Conservation (phyloP, 495 filamentous ascomycete species). For the Hypoxylon fuscum region DNA sequence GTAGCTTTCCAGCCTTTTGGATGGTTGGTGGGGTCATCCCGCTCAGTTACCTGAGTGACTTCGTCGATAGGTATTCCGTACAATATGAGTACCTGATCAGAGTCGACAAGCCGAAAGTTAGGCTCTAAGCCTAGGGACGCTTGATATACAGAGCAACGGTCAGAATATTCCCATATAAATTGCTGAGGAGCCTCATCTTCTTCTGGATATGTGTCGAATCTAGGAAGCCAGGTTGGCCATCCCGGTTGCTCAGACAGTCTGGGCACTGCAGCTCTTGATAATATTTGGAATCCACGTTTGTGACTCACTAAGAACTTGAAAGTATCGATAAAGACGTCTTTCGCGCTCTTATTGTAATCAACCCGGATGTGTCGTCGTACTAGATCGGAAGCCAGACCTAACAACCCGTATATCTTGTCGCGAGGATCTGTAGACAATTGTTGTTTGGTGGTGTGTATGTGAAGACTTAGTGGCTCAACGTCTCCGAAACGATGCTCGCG, state of each 20-base stretch:
- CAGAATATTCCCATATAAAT: not conserved
- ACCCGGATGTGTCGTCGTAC: not conserved
- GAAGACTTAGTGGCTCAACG: too few relatives aligned
- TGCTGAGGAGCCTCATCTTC: not conserved
- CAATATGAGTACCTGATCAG: not conserved
- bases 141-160: not conserved
- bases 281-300: not conserved
- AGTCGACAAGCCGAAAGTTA: not conserved
- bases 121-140: not conserved
- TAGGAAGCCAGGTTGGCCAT: conserved; percentile 5
- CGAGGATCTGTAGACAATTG: not conserved
- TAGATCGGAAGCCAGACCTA: not conserved
- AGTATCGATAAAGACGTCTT: not conserved
- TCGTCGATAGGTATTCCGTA: conserved; percentile 2
- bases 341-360: not conserved
- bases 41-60: not conserved
- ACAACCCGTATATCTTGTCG: not conserved
- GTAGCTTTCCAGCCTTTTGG: not conserved
- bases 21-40: not conserved
- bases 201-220: not conserved
- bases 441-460: not conserved
- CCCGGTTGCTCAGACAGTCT: not conserved
- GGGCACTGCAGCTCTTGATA: not conserved
- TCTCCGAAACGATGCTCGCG: too few relatives aligned
- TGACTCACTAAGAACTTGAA: not conserved